Base-by-base conservation (phyloP, 257 asterid species). In the Rubia yunnanensis region DNA sequence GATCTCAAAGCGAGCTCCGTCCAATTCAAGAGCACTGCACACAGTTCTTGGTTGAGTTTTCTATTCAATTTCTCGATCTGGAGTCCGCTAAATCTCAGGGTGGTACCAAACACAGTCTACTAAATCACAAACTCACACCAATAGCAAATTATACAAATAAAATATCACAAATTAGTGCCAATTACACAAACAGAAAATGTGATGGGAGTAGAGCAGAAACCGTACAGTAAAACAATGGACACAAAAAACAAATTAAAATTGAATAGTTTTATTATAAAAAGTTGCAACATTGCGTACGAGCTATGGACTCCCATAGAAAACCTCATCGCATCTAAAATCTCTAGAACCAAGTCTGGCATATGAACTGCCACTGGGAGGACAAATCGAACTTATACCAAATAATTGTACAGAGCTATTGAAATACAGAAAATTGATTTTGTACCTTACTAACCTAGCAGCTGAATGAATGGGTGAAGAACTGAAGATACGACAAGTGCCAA, bases 371-470 rank as follows among this genome's bases (percentile, higher is more conserved):
- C 60, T 61, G 68, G 68, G 54, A 36, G 26, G 41, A 27, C 20
- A 20, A 67, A 54, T 27, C 26, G 28, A 52, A 50, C 63, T 52
- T 32, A 38, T 41, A 52, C 44, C 23, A 62, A 70, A 63, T 39
- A 62, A 70, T 63, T 70, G 48, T 36, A 70, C 69, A 62, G 46
- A 50, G 35, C 53, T 61, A 55, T 36, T 70, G 53, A 31, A 69
- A 31, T 32, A 61, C 73, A 60, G 41, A 48, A 20, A 35, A 23
- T 18, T 61, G 27, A 50, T 35, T 34, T 18, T 61, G 10, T 61
- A 62, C 48, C 74, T 35, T 44, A 35, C 53, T 70, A 32, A 34
- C 50, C 68, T 61, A 50, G 44, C 73, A 34, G 52, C 64, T 32
- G 69, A 62, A 70, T n/a, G 30, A 27, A 50, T 50, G 50, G 36